These are phyloP conservation scores for Globisporangium paroecandrum DNA, from an alignment of 352 stramenopile species.

Conservation along the genomic window DNA sequence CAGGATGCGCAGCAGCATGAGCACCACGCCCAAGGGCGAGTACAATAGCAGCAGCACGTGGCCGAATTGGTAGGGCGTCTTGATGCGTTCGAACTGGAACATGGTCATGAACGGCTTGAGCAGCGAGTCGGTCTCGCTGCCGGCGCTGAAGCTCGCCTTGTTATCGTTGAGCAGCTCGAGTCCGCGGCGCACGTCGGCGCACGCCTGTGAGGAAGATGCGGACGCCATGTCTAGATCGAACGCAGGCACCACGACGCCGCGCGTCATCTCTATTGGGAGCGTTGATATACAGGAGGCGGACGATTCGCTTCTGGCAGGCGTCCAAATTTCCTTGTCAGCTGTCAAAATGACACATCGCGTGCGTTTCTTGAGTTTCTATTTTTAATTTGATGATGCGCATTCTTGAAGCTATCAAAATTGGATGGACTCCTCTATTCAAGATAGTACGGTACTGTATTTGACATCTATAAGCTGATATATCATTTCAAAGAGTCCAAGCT, in stretches of 20 bases:
- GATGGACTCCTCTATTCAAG: background rate
- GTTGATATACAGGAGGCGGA: background rate
- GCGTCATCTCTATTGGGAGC: background rate
- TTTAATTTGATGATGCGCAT: background rate
- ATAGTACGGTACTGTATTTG: background rate
- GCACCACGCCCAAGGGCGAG: slow-evolving; percentile 43
- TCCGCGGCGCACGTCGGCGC: slow-evolving; percentile 24
- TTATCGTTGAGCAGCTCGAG: slow-evolving; percentile 32
- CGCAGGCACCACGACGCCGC: slow-evolving; percentile 7
- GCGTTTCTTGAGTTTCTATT: background rate
- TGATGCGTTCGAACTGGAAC: slow-evolving; percentile 72
- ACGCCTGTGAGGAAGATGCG: slow-evolving; percentile 12
- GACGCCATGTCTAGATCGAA: slow-evolving; percentile 35
- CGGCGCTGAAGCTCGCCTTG: slow-evolving; percentile 20
- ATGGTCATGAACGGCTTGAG: slow-evolving; percentile 45
- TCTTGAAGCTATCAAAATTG: background rate
- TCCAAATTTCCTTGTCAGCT: background rate
- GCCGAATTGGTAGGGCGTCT: slow-evolving; percentile 32
- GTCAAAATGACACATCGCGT: background rate
- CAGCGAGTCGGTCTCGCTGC: slow-evolving; percentile 30
- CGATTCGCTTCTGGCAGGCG: background rate
- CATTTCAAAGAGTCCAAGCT: background rate
- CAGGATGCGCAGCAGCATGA: slow-evolving; percentile 39
- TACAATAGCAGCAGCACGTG: slow-evolving; percentile 61
- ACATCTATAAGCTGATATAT: too few species aligned